These are phyloP conservation scores for Aspergillus sp. DNA, from an alignment of 2,329 filamentous ascomycete genomes.

Conservation along the genomic window DNA sequence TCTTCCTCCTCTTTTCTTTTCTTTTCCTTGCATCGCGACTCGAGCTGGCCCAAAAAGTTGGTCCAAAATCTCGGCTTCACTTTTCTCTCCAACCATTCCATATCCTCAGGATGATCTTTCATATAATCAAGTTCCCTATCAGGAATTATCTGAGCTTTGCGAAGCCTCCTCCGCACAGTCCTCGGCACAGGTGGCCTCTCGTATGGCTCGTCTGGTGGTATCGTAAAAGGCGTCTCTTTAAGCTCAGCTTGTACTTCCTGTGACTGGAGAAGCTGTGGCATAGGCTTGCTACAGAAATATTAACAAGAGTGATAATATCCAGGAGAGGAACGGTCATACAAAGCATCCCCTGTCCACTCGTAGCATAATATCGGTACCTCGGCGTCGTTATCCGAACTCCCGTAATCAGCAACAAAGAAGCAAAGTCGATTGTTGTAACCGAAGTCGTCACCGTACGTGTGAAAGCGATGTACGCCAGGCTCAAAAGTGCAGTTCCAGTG, in stretches of 20 bases:
- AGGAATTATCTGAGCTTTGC: background rate
- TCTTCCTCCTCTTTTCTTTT: too few species aligned
- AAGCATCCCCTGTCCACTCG: background rate
- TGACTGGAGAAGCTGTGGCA: background rate
- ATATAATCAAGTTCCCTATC: conserved; percentile 4
- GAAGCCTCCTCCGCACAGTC: background rate
- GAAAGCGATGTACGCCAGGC: background rate
- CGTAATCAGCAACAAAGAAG: background rate
- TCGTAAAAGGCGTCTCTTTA: background rate
- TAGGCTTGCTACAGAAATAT: background rate
- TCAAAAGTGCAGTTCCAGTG: background rate
- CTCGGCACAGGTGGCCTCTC: background rate
- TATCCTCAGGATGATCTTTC: conserved; percentile 6
- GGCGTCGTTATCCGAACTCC: background rate
- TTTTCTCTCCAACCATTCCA: conserved; percentile 5
- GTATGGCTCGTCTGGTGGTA: background rate
- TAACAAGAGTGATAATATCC: background rate
- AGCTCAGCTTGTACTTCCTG: conserved; percentile 1
- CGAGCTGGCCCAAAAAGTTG: conserved; percentile 4
- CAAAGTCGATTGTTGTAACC: background rate
- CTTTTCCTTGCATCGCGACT: background rate
- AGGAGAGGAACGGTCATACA: background rate
- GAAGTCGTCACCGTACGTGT: background rate
- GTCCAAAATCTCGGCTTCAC: conserved; percentile 6
- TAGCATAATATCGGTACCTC: background rate